Base-by-base conservation (phyloP, 2,329 filamentous ascomycete species). In the Epichloe sp. region DNA sequence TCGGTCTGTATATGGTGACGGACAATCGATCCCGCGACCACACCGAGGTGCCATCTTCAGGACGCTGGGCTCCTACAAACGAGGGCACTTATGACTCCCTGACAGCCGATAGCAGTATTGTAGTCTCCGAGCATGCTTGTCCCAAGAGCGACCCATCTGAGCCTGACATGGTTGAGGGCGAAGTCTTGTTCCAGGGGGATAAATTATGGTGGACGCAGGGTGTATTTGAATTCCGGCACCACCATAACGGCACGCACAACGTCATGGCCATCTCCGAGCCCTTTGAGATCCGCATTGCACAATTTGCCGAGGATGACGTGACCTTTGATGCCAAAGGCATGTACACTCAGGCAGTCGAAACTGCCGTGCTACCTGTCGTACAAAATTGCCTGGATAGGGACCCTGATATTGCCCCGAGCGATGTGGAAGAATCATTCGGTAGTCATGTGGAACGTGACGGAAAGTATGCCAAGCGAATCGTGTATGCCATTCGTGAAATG, bases 201-300 rank as follows among this genome's bases (percentile, higher is more conserved):
- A 95, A 95, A 69, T 77, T 96, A 2, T 98, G 88, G 84, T 98
- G 93, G 93, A 95, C 86, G 0, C 86, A 91, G 54, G 93, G 93
- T 50, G 86, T 94, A 3, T 98, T 95, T 62, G 93, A 98, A 63
- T 94, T 98, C 72, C 83, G 93, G 41, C 96, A 96, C 69, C 93
- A 98, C 68, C 93, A 98, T 68, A 84, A 88, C 58, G 89, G 89
- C 51, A 86, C 85, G 60, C 89, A 98, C 69, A 88, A 86, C 58
- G 90, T 95, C 62, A 93, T 98, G 86, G 82, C 88, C 17, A 86
- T 97, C 54, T 96, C 90, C 5, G 79, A 88, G 58, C 90, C 93
- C 0, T 98, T 98, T 60, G 91, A 96, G 66, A 85, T 97, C 52
- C 81, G 83, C 44, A 88, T 97, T 56, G 75, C 78, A 35, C 83